Conservation (phyloP, 805 yeast genomes). For the Metschnikowia rubicola region DNA sequence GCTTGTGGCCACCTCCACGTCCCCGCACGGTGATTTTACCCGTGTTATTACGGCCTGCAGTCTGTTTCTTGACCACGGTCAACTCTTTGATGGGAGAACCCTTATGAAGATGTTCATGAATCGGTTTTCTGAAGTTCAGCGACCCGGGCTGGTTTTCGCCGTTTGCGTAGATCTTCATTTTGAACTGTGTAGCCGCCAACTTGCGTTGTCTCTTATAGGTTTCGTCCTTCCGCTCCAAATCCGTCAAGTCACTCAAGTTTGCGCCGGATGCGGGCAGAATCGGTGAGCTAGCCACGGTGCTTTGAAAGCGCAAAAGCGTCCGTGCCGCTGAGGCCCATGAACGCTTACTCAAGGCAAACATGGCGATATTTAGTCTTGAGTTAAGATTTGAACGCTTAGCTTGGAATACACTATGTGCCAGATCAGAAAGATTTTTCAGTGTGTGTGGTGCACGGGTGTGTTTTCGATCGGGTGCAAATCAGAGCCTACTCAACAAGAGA, state of each 20-base stretch:
- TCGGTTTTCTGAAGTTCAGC: constrained; percentile 84
- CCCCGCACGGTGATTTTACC: constrained; percentile 91
- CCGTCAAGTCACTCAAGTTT: constrained; percentile 48
- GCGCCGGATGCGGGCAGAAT: constrained; percentile 2
- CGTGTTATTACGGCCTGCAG: constrained; percentile 84
- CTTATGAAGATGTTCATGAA: constrained; percentile 81
- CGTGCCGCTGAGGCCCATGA: constrained; percentile 13
- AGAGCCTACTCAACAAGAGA: too few species aligned
- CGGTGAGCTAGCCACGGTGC: constrained; percentile 9
- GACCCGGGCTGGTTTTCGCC: constrained; percentile 73
- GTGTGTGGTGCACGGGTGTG: constrained; percentile 17
- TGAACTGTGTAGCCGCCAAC: constrained; percentile 65
- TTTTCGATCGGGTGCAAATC: too few species aligned
- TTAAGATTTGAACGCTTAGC: neutral
- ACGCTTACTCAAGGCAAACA: constrained; percentile 17
- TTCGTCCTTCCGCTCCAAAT: constrained; percentile 75
- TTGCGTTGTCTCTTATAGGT: constrained; percentile 68
- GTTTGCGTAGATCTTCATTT: constrained; percentile 73
- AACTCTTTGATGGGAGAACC: constrained; percentile 77
- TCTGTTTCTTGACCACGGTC: constrained; percentile 66
- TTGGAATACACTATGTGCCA: too few species aligned
- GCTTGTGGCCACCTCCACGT: constrained; percentile 95
- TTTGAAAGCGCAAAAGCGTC: constrained; percentile 15
- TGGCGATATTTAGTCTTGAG: constrained; percentile 1
- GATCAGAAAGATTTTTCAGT: constrained; percentile 5